Evolutionary conservation across 2,329 filamentous ascomycete genomes (phyloP).

Genomic region (Aulographum hederae): DNA sequence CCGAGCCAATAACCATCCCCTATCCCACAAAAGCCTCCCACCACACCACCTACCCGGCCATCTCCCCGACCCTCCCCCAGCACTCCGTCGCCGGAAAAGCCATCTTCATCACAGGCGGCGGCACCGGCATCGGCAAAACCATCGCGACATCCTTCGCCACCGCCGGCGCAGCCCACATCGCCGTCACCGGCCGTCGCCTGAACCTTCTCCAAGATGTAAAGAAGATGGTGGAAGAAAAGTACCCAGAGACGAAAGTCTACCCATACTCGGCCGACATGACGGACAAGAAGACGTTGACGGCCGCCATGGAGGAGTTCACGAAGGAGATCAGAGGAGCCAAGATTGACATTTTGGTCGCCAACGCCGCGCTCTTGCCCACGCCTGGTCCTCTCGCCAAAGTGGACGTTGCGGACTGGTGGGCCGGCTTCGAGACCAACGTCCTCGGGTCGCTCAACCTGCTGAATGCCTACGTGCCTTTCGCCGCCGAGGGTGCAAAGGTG

Average conservation of each 20-base stretch:
- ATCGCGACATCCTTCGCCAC: conserved; percentile 3
- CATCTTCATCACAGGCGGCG: conserved; percentile 12
- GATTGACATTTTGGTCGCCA: conserved; percentile 3
- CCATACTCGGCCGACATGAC: conserved; percentile 1
- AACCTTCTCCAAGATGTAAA: conserved; percentile 1
- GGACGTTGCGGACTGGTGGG: conserved; percentile 4
- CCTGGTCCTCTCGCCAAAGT: background rate
- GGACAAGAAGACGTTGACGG: background rate
- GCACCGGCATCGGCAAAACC: conserved; percentile 1
- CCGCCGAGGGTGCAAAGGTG: background rate
- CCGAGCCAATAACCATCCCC: no score
- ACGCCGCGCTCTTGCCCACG: conserved; percentile 2
- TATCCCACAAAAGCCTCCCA: conserved; percentile 12
- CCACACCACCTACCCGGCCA: conserved; percentile 13
- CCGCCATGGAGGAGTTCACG: conserved; percentile 1
- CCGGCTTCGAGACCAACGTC: conserved; percentile 3
- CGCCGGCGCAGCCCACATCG: conserved; percentile 1
- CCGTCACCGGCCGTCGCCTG: conserved; percentile 1
- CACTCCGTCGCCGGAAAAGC: conserved; percentile 9
- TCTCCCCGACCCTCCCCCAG: conserved; percentile 12
- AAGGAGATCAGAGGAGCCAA: conserved; percentile 1
- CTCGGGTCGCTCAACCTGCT: conserved; percentile 2
- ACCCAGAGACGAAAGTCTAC: conserved; percentile 1
- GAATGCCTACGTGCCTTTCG: conserved; percentile 1
- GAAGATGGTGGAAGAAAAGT: conserved; percentile 2